Evolutionary conservation across 2,329 filamentous ascomycete genomes (phyloP).

Genomic region (Nothophaeocryptopus gaeumannii): DNA sequence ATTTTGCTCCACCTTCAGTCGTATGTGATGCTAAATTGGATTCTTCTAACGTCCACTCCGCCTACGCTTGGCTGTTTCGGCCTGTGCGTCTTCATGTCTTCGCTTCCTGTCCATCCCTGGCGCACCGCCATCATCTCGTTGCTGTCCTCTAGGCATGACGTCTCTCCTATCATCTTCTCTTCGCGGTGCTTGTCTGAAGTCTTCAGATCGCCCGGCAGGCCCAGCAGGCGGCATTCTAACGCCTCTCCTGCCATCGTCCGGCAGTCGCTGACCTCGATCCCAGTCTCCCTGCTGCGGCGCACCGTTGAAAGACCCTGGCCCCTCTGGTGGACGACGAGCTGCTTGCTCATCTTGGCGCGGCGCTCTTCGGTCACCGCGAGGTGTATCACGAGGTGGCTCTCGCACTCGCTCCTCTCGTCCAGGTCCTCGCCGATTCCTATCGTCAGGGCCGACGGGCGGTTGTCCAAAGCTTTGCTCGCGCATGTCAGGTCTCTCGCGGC

Average conservation of each 20-base stretch:
- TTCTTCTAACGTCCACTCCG: slow-evolving; percentile 19
- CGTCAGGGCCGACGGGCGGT: slow-evolving; percentile 19
- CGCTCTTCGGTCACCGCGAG: slow-evolving; percentile 14
- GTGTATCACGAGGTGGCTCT: slow-evolving; percentile 18
- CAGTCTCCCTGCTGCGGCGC: slow-evolving; percentile 17
- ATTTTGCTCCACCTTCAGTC: no score
- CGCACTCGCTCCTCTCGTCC: slow-evolving; percentile 28
- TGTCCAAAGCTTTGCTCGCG: slow-evolving; percentile 9
- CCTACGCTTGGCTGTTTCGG: slow-evolving; percentile 25
- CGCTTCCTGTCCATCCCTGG: slow-evolving; percentile 27
- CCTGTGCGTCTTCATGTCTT: slow-evolving; percentile 28
- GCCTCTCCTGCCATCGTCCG: slow-evolving; percentile 20
- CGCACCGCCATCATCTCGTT: slow-evolving; percentile 18
- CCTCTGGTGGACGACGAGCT: slow-evolving; percentile 18
- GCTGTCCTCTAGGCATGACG: slow-evolving; percentile 12
- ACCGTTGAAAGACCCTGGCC: slow-evolving; percentile 11
- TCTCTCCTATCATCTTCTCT: slow-evolving; percentile 25
- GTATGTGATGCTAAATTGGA: no score
- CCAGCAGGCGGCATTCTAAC: slow-evolving; percentile 15
- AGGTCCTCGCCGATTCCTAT: slow-evolving; percentile 22
- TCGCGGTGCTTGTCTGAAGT: slow-evolving; percentile 20
- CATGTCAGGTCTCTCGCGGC: slow-evolving; percentile 27
- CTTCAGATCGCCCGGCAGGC: slow-evolving; percentile 19
- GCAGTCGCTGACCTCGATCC: slow-evolving; percentile 21
- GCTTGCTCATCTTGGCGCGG: slow-evolving; percentile 20